Conservation (phyloP, 2,329 filamentous ascomycete species). For the Cercospora sp. region DNA sequence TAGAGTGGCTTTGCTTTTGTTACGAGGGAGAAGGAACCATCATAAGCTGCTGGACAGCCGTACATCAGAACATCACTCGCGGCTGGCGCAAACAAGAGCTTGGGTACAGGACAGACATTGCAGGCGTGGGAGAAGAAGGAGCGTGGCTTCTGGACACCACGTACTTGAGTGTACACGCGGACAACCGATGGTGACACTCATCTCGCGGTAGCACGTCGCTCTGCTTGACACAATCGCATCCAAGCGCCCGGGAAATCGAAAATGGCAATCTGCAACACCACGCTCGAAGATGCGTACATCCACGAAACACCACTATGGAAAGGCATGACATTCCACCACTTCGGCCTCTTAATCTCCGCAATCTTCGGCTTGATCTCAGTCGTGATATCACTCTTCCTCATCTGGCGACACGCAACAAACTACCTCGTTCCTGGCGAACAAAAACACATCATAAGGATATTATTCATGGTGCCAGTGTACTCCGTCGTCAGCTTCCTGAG, state of each 20-base stretch:
- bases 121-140: background rate
- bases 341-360: slow-evolving; percentile 56
- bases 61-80: background rate
- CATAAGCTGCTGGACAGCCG: background rate
- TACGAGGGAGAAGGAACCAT: background rate
- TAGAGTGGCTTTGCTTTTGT: background rate
- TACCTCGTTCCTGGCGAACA: slow-evolving; percentile 62
- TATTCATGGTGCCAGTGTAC: slow-evolving; percentile 86
- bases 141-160: background rate
- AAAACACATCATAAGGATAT: slow-evolving; percentile 77
- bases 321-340: slow-evolving; percentile 57
- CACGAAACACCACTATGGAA: slow-evolving; percentile 54
- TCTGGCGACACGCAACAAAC: slow-evolving; percentile 59
- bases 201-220: background rate
- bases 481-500: slow-evolving; percentile 71
- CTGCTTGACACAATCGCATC: background rate
- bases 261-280: slow-evolving; percentile 50
- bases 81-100: background rate
- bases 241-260: background rate
- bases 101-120: background rate
- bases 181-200: background rate
- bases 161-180: background rate
- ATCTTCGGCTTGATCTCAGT: slow-evolving; percentile 55
- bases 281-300: slow-evolving; percentile 46
- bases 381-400: slow-evolving; percentile 54